phyloP scores from a whole-genome alignment of 331 rosid species.

The Cydonia oblonga region DNA sequence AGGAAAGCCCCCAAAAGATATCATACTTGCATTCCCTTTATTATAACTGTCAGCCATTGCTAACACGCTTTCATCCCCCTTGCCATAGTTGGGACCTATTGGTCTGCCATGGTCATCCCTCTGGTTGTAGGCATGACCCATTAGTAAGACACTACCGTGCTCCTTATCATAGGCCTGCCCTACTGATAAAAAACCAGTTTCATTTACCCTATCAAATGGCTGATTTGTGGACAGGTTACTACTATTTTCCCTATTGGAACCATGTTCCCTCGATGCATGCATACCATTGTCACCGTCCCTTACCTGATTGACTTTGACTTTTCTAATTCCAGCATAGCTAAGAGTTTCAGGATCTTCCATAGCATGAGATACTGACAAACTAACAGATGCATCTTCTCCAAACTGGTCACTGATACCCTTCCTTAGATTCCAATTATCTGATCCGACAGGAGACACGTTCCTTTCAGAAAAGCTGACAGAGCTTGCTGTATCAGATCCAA shows the following conservation, averaged over 20 bases:
- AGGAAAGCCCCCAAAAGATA: conserved; percentile 56
- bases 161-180: conserved; percentile 47
- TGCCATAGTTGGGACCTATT: conserved; percentile 26
- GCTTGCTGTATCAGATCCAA: conserved; percentile 51
- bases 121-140: conserved; percentile 41
- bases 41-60: conserved; percentile 35
- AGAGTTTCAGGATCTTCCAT: conserved; percentile 52
- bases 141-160: conserved; percentile 24
- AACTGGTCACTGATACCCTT: conserved; percentile 36
- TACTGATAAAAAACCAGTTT: conserved; percentile 23
- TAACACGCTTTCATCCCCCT: conserved; percentile 28
- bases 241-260: conserved; percentile 28
- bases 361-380: conserved; percentile 54
- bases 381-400: conserved; percentile 39
- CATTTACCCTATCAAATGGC: conserved; percentile 33
- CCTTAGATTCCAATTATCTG: conserved; percentile 41
- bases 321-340: conserved; percentile 42
- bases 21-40: conserved; percentile 38
- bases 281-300: conserved; percentile 34
- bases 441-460: conserved; percentile 33
- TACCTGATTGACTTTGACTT: conserved; percentile 42
- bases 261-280: conserved; percentile 23
- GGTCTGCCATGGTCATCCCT: conserved; percentile 39
- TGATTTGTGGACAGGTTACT: conserved; percentile 30
- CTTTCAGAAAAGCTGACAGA: conserved; percentile 38